A percentile compares a stretch with the other conserved stretches of the same genome.
phyloP scores from a whole-genome alignment of 202 grass and related monocot genomes.

The Panicum hallii region DNA sequence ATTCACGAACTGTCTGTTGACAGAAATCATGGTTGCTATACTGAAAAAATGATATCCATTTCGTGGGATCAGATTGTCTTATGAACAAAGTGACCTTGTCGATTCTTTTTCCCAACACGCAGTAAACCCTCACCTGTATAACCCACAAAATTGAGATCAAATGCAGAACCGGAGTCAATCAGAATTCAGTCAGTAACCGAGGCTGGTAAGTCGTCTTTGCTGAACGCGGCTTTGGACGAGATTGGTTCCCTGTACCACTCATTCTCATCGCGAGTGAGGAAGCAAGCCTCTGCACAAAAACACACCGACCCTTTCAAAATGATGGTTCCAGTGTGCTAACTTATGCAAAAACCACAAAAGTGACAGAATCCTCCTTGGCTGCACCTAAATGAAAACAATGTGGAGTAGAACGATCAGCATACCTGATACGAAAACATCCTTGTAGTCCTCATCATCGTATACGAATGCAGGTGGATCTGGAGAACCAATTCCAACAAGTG shows the following conservation, averaged over 20 bases:
- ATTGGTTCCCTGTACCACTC: conserved; percentile 90
- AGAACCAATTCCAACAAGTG: conserved; percentile 87
- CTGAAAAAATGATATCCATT: background rate
- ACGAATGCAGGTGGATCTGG: conserved; percentile 91
- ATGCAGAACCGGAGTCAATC: conserved; percentile 32
- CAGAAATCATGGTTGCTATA: conserved; percentile 4
- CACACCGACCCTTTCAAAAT: conserved; percentile 8
- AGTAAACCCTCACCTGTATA: conserved; percentile 25
- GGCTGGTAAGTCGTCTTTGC: conserved; percentile 53
- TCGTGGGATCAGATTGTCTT: conserved; percentile 6
- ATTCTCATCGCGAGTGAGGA: conserved; percentile 77
- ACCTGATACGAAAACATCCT: conserved; percentile 96
- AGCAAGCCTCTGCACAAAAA: conserved; percentile 71
- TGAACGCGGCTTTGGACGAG: conserved; percentile 56
- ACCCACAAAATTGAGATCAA: conserved; percentile 39
- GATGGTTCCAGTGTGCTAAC: background rate
- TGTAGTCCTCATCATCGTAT: conserved; percentile 90
- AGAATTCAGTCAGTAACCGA: conserved; percentile 49
- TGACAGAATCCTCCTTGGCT: background rate
- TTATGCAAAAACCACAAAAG: background rate
- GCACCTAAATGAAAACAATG: background rate
- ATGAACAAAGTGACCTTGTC: background rate
- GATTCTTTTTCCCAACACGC: conserved; percentile 1
- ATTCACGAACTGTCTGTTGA: background rate
- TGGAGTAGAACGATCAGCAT: conserved; percentile 29